Conservation (phyloP, 2,329 filamentous ascomycete species). For the Pseudocercospora macadamiae region DNA sequence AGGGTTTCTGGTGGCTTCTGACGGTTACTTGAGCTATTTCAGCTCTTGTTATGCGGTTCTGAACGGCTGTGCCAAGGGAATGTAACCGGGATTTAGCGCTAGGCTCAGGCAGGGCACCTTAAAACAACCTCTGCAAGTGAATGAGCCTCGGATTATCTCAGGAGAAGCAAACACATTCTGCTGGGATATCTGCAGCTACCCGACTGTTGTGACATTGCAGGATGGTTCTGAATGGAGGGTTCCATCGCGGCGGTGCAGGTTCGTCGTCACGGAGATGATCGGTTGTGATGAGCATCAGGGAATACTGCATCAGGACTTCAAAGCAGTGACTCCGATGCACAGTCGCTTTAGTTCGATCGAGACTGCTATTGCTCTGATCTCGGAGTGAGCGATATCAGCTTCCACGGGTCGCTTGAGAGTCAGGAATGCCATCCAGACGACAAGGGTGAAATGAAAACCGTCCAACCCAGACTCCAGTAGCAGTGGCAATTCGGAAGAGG, state of each 20-base stretch:
- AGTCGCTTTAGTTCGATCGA: not conserved
- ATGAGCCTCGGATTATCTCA: not conserved
- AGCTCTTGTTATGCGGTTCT: not conserved
- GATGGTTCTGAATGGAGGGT: not conserved
- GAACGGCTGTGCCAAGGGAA: constrained; percentile 1
- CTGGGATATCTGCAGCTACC: constrained; percentile 1
- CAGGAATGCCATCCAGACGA: not conserved
- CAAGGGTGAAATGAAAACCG: not conserved
- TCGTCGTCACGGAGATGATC: constrained; percentile 5
- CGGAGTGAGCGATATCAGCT: constrained; percentile 6
- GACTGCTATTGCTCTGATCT: not conserved
- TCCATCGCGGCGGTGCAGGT: not conserved
- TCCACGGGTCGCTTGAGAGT: not conserved
- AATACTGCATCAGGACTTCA: not conserved
- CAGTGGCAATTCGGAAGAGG: not conserved
- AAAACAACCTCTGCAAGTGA: not conserved
- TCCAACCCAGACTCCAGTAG: not conserved
- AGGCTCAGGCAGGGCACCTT: not conserved
- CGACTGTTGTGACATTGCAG: constrained; percentile 1
- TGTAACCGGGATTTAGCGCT: not conserved
- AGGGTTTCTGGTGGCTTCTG: constrained; percentile 6
- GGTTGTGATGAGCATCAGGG: constrained; percentile 5
- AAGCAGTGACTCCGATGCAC: not conserved
- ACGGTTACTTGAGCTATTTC: not conserved
- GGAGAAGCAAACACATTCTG: not conserved